Evolutionary conservation across 306 rosid genomes (phyloP), one percentile per base, ranked within the genome.

Genomic region (Vachellia pachyceras): DNA sequence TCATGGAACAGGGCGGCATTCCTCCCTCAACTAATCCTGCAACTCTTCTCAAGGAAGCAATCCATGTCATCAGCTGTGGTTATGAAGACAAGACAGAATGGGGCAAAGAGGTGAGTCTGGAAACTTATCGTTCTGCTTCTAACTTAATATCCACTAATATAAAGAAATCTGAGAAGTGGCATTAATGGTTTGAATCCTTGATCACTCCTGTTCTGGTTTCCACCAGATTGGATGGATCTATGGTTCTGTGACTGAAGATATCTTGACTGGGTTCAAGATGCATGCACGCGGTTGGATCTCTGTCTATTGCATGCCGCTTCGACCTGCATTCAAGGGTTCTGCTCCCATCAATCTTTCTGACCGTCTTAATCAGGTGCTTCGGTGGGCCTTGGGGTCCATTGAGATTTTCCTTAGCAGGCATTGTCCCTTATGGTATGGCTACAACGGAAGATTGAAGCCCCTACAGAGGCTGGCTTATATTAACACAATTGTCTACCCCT

Each of bases 281-380:
- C 99, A 96, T 78, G 99, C 99, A 6, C 99, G 99, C 52, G 99
- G 99, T 77, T 96, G 99, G 99, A 96, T 96, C 77, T 96, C 99
- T 58, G 63, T 96, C 69, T 96, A 96, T 81, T 96, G 99, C 87
- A 91, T 96, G 98, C 99, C 99, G 36, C 90, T 91, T 35, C 98
- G 99, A 71, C 99, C 99, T 0, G 99, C 99, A 85, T 96, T 96
- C 72, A 96, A 96, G 88, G 99, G 99, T 9, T 96, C 99, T 87
- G 99, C 99, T 58, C 99, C 99, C 42, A 95, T 95, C 90, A 96
- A 96, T 96, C 98, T 96, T 90, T 96, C 99, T 44, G 99, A 96
- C 68, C 99, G 99, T 80, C 90, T 96, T 75, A 96, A 96, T 79
- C 99, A 96, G 77, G 99, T 96, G 82, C 99, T 96, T 87, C 90